A percentile compares a stretch with the other conserved stretches of the same genome.
Evolutionary conservation across 2,329 filamentous ascomycete genomes (phyloP).

Genomic region (Colletotrichum sp.): DNA sequence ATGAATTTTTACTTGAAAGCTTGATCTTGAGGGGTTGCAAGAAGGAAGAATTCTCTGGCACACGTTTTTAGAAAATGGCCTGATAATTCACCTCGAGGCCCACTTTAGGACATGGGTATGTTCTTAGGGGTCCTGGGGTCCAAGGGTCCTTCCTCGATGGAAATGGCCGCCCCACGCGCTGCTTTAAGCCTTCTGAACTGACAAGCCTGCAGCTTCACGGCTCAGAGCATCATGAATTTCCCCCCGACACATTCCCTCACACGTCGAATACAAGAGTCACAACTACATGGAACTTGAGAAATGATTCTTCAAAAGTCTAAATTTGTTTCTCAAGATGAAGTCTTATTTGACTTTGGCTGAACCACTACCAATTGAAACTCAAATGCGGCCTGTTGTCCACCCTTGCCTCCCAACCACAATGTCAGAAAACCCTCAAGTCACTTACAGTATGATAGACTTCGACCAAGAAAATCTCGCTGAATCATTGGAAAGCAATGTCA

Average conservation of each 20-base stretch:
- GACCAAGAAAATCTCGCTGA: rapidly evolving
- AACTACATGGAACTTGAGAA: not conserved
- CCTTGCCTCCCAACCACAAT: rapidly evolving
- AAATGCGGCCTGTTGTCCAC: not conserved
- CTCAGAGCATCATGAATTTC: not conserved
- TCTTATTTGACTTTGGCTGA: rapidly evolving
- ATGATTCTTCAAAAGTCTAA: not conserved
- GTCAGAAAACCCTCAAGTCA: rapidly evolving
- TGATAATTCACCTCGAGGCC: not conserved
- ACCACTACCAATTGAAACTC: not conserved
- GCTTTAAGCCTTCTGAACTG: not conserved
- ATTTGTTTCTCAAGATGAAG: not conserved
- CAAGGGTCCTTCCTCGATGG: not conserved
- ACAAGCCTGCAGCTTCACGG: not conserved
- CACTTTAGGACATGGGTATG: not conserved
- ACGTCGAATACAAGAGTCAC: not conserved
- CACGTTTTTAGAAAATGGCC: not conserved
- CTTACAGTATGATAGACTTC: rapidly evolving
- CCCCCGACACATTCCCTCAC: not conserved
- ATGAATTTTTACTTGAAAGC: not conserved
- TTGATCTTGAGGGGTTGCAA: not conserved
- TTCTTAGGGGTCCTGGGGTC: not conserved
- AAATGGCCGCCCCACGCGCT: not conserved
- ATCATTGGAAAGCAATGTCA: rapidly evolving
- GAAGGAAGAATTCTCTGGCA: not conserved